Evolutionary conservation across 2,329 filamentous ascomycete species (phyloP), one percentile per base, ranked within the genome.

Genomic region (Ophiobolus disseminans): DNA sequence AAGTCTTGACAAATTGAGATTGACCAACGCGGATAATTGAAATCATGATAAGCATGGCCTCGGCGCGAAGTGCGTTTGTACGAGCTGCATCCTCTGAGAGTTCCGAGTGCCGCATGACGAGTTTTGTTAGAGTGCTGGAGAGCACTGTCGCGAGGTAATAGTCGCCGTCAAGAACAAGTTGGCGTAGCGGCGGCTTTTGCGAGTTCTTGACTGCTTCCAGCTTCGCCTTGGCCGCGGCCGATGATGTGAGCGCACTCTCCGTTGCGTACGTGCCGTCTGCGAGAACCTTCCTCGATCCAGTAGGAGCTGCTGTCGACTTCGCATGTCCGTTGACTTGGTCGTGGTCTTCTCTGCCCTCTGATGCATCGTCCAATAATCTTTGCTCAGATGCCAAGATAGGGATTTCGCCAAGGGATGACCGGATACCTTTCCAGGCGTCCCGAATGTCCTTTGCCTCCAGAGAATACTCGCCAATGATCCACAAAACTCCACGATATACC

Each of bases 11-110:
- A 62, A 99, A 99, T 57, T 96, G 91, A n/a, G 93, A 97, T 76
- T 99, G 94, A 31, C 94, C 94, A 52, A 97, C 94, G 40, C 94
- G 91, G 60, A 99, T 91, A 61, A 99, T 95, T 4, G 94, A 97
- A 63, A 99, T 96, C 92, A 97, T 96, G 71, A 99, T 97, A 43
- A 99, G 83, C 94, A 99, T 99, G 35, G 94, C 94, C 75, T 99
- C 94, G 3, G 94, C 94, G 40, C 91, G 88, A 20, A 99, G 83
- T 22, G 93, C 92, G 65, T 99, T 99, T 22, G 93, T 97, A 30
- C 94, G 88, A 34, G 90, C 89, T 34, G 82, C 76, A 64, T 97
- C 93, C 19, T 88, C 80, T 1, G 93, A 97, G 51, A 97, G 92
- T 70, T 97, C 92, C 2, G 91, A 89, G 73, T 97, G 91, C 43